Conservation (phyloP, 2,329 filamentous ascomycete genomes). For the Talaromyces sp. region DNA sequence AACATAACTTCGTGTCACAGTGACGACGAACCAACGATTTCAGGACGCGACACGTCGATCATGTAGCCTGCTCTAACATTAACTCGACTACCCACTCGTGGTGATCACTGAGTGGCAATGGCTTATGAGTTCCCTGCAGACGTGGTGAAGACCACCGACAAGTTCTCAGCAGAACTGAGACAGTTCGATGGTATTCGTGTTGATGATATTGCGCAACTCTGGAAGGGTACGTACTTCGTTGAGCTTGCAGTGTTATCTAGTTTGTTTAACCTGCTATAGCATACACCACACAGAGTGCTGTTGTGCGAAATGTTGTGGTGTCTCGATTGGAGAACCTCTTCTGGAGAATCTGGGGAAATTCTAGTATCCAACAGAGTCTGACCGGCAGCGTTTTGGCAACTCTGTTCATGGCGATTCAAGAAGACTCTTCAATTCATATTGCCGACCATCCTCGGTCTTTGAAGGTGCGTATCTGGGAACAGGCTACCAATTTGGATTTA, state of each 20-base stretch:
- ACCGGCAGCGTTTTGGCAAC: constrained; percentile 39
- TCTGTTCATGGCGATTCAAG: constrained; percentile 45
- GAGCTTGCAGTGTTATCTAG: not conserved
- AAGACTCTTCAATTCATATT: constrained; percentile 27
- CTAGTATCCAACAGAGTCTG: constrained; percentile 35
- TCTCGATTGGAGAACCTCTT: constrained; percentile 51
- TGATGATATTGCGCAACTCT: constrained; percentile 44
- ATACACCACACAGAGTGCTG: constrained; percentile 45
- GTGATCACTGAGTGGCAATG: constrained; percentile 27
- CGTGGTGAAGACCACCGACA: constrained; percentile 41
- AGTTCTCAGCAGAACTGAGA: constrained; percentile 36
- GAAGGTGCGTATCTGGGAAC: not conserved
- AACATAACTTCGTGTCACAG: not conserved
- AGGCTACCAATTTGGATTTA: not conserved
- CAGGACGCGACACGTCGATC: constrained; percentile 6
- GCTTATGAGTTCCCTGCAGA: constrained; percentile 39
- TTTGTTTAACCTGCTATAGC: constrained; percentile 29
- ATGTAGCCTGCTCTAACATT: constrained; percentile 17
- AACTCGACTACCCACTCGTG: constrained; percentile 7
- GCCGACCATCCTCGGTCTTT: constrained; percentile 18
- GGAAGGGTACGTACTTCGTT: constrained; percentile 44
- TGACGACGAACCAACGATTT: not conserved
- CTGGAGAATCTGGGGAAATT: constrained; percentile 51
- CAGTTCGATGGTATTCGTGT: constrained; percentile 37
- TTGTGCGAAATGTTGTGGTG: constrained; percentile 40